A percentile compares a stretch with the other conserved stretches of the same genome.
Evolutionary conservation across 306 rosid species (phyloP).

Genomic region (Malus fusca): DNA sequence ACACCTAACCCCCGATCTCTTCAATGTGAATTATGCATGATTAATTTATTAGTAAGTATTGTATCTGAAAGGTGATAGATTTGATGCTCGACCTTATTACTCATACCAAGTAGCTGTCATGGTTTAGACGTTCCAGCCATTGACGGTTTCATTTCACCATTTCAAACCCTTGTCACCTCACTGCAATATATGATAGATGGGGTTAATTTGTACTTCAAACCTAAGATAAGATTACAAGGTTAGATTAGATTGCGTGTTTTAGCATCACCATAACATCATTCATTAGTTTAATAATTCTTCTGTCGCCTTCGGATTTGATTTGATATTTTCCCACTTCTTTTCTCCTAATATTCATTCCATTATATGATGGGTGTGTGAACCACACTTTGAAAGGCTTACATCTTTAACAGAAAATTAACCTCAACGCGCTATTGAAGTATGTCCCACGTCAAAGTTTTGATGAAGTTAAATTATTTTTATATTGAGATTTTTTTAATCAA

Average conservation of each 20-base stretch:
- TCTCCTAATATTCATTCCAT: background rate
- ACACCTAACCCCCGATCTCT: background rate
- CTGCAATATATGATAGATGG: background rate
- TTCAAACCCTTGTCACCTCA: background rate
- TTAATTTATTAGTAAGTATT: background rate
- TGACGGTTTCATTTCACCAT: slow-evolving; percentile 38
- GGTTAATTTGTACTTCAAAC: background rate
- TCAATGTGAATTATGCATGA: background rate
- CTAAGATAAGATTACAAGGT: background rate
- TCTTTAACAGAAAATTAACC: background rate
- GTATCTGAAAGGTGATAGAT: slow-evolving; percentile 22
- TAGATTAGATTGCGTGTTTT: slow-evolving; percentile 25
- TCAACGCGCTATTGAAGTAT: background rate
- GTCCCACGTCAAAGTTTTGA: background rate
- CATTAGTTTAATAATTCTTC: background rate
- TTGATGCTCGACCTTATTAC: slow-evolving; percentile 33
- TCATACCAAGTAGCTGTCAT: slow-evolving; percentile 1
- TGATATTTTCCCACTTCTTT: background rate
- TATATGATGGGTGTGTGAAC: background rate
- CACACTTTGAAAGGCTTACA: background rate
- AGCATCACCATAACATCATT: slow-evolving; percentile 28
- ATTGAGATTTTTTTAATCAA: no score
- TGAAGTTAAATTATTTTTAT: background rate
- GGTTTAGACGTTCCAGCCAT: slow-evolving; percentile 26
- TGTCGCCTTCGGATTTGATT: background rate